Percentiles rank a stretch among this genome's conserved stretches.
Conservation (phyloP, 768 basidiomycete species). For the Pleurotus salmoneostramineus region DNA sequence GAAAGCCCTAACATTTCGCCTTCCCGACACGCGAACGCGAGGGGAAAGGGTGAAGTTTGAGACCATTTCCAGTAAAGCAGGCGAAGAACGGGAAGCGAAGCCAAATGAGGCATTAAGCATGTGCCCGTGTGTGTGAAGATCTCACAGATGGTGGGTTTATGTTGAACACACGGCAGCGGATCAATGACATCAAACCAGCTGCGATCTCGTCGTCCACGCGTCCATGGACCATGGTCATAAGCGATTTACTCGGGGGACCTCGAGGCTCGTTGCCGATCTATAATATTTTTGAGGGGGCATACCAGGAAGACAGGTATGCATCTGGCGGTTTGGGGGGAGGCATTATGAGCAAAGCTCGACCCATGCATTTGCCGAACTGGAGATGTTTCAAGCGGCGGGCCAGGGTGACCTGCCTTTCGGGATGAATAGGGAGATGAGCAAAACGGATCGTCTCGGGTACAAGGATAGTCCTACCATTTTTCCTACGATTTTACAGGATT, state of each 20-base stretch:
- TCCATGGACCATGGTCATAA: background rate
- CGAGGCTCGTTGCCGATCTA: background rate
- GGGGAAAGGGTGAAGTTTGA: background rate
- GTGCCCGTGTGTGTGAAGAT: background rate
- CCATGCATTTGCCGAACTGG: too few species aligned
- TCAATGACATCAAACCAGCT: background rate
- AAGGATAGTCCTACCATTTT: too few species aligned
- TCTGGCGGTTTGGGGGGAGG: too few species aligned
- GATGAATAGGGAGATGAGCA: background rate
- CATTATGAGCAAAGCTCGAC: too few species aligned
- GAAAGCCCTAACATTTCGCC: background rate
- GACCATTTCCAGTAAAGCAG: background rate
- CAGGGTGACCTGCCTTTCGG: background rate
- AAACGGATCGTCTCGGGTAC: background rate
- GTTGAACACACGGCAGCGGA: background rate
- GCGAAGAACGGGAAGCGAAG: conserved; percentile 4
- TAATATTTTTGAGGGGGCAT: background rate
- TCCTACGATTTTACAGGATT: too few species aligned
- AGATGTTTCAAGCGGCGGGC: too few species aligned
- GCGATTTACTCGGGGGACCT: background rate
- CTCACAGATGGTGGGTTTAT: background rate
- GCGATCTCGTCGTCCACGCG: background rate
- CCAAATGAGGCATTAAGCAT: background rate
- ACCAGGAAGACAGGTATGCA: background rate
- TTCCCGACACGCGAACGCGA: conserved; percentile 5